These are phyloP conservation scores for Moricandia moricandioides DNA, from an alignment of 345 rosid species.

Conservation along the genomic window DNA sequence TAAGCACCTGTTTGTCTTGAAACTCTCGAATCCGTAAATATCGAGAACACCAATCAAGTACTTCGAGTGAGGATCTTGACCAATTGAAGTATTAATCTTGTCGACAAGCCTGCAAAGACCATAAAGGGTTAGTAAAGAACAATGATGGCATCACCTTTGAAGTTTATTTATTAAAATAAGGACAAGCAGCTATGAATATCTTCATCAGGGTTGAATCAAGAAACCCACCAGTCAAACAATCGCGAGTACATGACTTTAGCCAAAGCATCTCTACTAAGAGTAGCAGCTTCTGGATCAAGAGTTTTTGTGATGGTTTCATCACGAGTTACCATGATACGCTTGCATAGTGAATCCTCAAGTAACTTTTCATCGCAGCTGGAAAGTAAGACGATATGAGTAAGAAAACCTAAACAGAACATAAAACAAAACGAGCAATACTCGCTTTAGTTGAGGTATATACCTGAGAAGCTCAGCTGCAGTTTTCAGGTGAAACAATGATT, in stretches of 20 bases:
- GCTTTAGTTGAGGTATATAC: conserved; percentile 41
- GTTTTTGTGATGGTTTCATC: conserved; percentile 97
- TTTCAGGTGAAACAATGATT: conserved; percentile 77
- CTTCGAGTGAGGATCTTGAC: conserved; percentile 91
- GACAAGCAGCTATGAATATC: conserved; percentile 4
- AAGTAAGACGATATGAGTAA: conserved; percentile 14
- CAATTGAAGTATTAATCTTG: conserved; percentile 85
- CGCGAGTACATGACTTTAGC: conserved; percentile 94
- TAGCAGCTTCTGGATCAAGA: conserved; percentile 92
- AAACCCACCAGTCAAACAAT: conserved; percentile 89
- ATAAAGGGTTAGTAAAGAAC: conserved; percentile 14
- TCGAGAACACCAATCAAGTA: conserved; percentile 93
- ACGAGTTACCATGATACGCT: conserved; percentile 95
- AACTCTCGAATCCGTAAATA: conserved; percentile 99
- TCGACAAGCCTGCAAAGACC: conserved; percentile 76
- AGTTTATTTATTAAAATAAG: neutral
- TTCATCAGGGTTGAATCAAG: conserved; percentile 20
- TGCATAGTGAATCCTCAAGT: conserved; percentile 90
- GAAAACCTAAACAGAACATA: conserved; percentile 12
- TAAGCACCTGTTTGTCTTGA: conserved; percentile 99
- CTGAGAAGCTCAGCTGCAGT: conserved; percentile 88
- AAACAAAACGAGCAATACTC: conserved; percentile 1
- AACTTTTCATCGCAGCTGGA: conserved; percentile 82
- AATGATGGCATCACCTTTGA: neutral
- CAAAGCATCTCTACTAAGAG: conserved; percentile 86